phyloP scores from a whole-genome alignment of 2,329 filamentous ascomycete genomes.

The Neofusicoccum laricinum region DNA sequence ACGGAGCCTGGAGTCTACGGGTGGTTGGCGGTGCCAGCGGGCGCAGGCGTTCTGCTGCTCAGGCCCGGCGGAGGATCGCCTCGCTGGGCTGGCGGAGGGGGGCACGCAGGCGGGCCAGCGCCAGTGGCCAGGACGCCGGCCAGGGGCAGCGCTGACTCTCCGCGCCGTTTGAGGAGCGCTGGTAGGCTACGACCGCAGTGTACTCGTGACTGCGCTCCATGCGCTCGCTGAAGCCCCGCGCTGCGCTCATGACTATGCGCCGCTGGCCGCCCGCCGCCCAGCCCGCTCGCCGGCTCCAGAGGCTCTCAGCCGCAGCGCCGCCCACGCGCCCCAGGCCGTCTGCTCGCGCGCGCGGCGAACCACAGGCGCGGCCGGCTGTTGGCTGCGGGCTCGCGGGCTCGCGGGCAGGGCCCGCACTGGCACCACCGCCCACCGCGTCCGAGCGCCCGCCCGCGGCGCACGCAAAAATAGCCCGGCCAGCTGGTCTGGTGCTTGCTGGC shows the following conservation, averaged over 20 bases:
- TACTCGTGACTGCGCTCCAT: slow-evolving; percentile 3
- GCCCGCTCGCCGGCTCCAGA: background rate
- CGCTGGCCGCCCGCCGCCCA: background rate
- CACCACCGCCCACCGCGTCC: background rate
- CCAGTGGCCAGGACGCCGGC: background rate
- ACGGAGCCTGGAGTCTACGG: background rate
- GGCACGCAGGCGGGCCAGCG: slow-evolving; percentile 4
- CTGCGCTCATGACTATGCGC: slow-evolving; percentile 10
- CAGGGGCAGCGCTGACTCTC: slow-evolving; percentile 2
- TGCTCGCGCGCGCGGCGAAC: no score
- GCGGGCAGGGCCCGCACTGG: background rate
- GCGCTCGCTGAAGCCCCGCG: slow-evolving; percentile 8
- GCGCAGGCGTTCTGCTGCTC: slow-evolving; percentile 5
- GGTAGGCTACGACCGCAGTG: background rate
- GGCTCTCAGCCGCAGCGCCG: background rate
- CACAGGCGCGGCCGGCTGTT: no score
- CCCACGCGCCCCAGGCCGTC: background rate
- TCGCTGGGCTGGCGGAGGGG: slow-evolving; percentile 1
- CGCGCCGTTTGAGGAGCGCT: background rate
- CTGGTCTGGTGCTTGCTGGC: no score
- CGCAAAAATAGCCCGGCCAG: slow-evolving; percentile 7
- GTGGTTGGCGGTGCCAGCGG: background rate
- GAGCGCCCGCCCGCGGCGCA: background rate
- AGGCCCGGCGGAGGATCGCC: slow-evolving; percentile 13
- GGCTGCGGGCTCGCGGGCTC: no score